These are phyloP conservation scores for Amanita rimosa DNA, from an alignment of 768 basidiomycete species.

Conservation along the genomic window DNA sequence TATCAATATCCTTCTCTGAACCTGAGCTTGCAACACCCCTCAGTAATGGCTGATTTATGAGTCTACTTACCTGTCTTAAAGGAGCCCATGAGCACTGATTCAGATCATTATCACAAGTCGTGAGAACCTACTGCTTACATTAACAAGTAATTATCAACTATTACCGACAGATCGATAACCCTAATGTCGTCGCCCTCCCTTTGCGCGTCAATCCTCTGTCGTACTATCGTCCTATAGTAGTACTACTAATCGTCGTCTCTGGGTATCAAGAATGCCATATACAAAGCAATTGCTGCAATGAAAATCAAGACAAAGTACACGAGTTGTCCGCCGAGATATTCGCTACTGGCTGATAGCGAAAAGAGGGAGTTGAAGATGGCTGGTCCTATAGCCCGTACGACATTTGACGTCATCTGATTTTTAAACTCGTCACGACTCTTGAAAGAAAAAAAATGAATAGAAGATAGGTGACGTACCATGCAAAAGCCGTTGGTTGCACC, in stretches of 20 bases:
- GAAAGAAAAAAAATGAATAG: not conserved
- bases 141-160: too few species aligned
- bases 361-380: constrained; percentile 52
- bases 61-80: too few species aligned
- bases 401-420: constrained; percentile 21
- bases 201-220: too few species aligned
- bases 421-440: not conserved
- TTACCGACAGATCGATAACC: too few species aligned
- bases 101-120: too few species aligned
- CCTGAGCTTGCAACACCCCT: too few species aligned
- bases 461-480: not conserved
- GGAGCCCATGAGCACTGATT: too few species aligned
- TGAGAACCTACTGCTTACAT: too few species aligned
- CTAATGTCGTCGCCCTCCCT: too few species aligned
- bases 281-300: constrained; percentile 2
- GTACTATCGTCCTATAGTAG: too few species aligned
- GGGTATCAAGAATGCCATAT: constrained; percentile 7
- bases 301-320: constrained; percentile 36
- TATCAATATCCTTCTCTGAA: too few species aligned
- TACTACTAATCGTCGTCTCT: constrained; percentile 12
- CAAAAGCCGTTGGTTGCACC: not conserved
- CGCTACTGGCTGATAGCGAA: constrained; percentile 46
- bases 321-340: constrained; percentile 41
- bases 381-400: constrained; percentile 41
- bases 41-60: too few species aligned